phyloP scores from a whole-genome alignment of 257 asterid genomes.

The Solanum bukasovii region DNA sequence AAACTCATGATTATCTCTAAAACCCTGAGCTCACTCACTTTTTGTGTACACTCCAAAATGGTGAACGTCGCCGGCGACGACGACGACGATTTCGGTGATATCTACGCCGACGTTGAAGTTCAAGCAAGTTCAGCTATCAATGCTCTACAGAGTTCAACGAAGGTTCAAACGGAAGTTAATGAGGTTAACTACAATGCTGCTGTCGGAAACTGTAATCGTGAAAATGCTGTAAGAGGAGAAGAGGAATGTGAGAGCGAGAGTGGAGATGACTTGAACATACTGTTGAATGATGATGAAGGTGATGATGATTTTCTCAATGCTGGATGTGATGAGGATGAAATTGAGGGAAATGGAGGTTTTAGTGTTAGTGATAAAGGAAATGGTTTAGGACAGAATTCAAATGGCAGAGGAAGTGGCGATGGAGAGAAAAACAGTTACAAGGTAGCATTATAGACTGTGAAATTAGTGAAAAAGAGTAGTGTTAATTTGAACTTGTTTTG shows the following conservation, averaged over 20 bases:
- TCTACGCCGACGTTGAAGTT: slow-evolving; percentile 51
- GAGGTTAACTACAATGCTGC: background rate
- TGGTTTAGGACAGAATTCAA: background rate
- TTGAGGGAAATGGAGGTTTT: background rate
- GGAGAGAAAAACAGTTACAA: slow-evolving; percentile 4
- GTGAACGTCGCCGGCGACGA: slow-evolving; percentile 13
- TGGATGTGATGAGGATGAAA: background rate
- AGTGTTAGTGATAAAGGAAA: background rate
- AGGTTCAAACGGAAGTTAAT: slow-evolving; percentile 1
- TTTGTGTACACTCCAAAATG: slow-evolving; percentile 7
- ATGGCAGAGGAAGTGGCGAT: background rate
- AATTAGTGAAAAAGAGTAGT: background rate
- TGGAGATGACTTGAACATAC: slow-evolving; percentile 28
- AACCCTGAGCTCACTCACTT: background rate
- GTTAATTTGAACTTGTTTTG: background rate
- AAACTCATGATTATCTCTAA: background rate
- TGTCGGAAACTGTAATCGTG: background rate
- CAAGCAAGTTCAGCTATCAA: slow-evolving; percentile 44
- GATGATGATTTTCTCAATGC: background rate
- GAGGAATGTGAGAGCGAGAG: background rate
- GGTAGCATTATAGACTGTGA: slow-evolving; percentile 2
- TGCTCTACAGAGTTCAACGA: slow-evolving; percentile 13
- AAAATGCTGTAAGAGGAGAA: slow-evolving; percentile 5
- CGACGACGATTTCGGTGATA: slow-evolving; percentile 48
- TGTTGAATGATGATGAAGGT: slow-evolving; percentile 21